Evolutionary conservation across 164 flowering plant genomes (phyloP).

Genomic region (Magnolia changhungtana): DNA sequence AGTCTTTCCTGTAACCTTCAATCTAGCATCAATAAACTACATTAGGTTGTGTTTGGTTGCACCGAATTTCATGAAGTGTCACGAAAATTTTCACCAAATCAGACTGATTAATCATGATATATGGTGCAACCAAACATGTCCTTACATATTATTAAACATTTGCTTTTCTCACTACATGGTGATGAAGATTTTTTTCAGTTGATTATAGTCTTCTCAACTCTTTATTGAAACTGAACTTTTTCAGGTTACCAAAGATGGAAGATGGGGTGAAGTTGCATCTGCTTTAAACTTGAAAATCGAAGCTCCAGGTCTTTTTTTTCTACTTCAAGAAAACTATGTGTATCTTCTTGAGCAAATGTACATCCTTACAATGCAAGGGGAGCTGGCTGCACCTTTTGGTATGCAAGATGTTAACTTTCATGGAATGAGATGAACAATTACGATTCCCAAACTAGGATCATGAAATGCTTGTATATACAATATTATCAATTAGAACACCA

Average conservation of each 20-base stretch:
- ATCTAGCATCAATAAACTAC: too few relatives aligned
- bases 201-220: not conserved
- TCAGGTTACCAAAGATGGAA: conserved; percentile 34
- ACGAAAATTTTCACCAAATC: too few relatives aligned
- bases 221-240: not conserved
- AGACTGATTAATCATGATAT: too few relatives aligned
- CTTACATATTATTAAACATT: not conserved
- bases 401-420: not conserved
- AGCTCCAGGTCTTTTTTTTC: conserved; percentile 2
- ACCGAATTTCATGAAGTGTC: too few relatives aligned
- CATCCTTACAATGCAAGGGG: conserved; percentile 7
- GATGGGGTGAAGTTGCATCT: conserved; percentile 40
- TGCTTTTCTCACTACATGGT: not conserved
- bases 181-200: not conserved
- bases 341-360: conserved; percentile 32
- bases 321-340: conserved; percentile 30
- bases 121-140: too few relatives aligned
- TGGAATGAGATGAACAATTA: too few relatives aligned
- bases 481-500: too few relatives aligned
- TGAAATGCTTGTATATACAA: too few relatives aligned
- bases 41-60: too few relatives aligned
- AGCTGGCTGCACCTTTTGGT: conserved; percentile 9
- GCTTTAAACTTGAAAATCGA: conserved; percentile 17
- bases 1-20: too few relatives aligned
- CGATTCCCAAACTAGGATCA: too few relatives aligned